Percentiles rank a stretch among this genome's conserved stretches.
These are phyloP conservation scores for Schwanniomyces vanrijiae DNA, from an alignment of 805 yeast species.

Conservation along the genomic window DNA sequence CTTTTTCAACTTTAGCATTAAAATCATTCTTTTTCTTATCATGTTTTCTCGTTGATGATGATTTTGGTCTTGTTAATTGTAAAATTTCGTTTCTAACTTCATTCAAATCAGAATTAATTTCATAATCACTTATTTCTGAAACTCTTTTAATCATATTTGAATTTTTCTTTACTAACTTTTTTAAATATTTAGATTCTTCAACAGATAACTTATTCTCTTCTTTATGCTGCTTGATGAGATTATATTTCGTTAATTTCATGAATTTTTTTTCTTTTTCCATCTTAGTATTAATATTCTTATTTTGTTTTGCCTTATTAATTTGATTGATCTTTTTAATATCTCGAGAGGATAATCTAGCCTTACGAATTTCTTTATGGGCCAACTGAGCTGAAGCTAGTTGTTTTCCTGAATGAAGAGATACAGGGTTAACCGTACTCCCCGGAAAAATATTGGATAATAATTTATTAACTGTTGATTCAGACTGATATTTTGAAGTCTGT, in stretches of 20 bases:
- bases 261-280: conserved; percentile 30
- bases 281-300: conserved; percentile 26
- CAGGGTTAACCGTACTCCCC: conserved; percentile 1
- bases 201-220: conserved; percentile 18
- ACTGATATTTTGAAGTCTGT: conserved; percentile 31
- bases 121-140: conserved; percentile 31
- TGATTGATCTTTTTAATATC: conserved; percentile 19
- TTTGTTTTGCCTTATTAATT: conserved; percentile 18
- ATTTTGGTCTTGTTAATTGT: conserved; percentile 17
- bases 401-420: background rate
- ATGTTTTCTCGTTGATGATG: conserved; percentile 15
- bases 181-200: conserved; percentile 39
- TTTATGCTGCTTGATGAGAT: conserved; percentile 35
- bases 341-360: conserved; percentile 9
- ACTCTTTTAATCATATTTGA: conserved; percentile 27
- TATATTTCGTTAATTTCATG: conserved; percentile 36
- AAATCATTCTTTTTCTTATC: conserved; percentile 25
- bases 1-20: conserved; percentile 42
- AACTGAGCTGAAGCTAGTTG: conserved; percentile 18
- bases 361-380: conserved; percentile 15
- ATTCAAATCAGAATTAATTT: conserved; percentile 28
- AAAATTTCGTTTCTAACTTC: conserved; percentile 27
- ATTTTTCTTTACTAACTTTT: conserved; percentile 38
- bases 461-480: conserved; percentile 41
- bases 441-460: conserved; percentile 20